Evolutionary conservation across 495 filamentous ascomycete species (phyloP).

Genomic region (Xylaria acuta): DNA sequence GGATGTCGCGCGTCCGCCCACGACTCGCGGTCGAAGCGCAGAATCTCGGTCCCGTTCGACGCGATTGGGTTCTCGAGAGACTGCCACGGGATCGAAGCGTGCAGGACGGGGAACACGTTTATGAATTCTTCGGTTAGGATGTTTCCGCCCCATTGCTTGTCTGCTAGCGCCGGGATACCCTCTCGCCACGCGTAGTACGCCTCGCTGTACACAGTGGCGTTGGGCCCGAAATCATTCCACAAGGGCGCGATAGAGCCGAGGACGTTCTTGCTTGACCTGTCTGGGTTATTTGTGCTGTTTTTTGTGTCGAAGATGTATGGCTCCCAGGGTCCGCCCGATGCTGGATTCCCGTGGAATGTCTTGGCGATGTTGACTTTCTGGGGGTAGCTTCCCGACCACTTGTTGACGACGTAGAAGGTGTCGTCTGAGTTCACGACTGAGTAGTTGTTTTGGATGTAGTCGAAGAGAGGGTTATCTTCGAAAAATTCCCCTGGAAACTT

Average conservation of each 20-base stretch:
- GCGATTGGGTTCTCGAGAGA: slow-evolving; percentile 54
- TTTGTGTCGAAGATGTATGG: slow-evolving; percentile 56
- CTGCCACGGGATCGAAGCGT: slow-evolving; percentile 50
- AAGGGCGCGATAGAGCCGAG: slow-evolving; percentile 53
- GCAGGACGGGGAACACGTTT: slow-evolving; percentile 45
- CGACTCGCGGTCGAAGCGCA: slow-evolving; percentile 46
- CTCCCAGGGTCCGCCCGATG: slow-evolving; percentile 45
- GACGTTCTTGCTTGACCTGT: slow-evolving; percentile 45
- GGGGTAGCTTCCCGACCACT: slow-evolving; percentile 54
- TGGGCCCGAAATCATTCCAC: slow-evolving; percentile 61
- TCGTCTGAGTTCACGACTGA: slow-evolving; percentile 60
- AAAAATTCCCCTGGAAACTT: slow-evolving; percentile 48
- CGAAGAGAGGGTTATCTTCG: slow-evolving; percentile 53
- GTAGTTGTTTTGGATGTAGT: slow-evolving; percentile 59
- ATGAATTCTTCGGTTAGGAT: slow-evolving; percentile 49
- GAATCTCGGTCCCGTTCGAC: slow-evolving; percentile 47
- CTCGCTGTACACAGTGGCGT: slow-evolving; percentile 53
- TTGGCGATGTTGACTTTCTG: slow-evolving; percentile 47
- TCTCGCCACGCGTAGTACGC: slow-evolving; percentile 58
- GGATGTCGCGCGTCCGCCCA: neutral
- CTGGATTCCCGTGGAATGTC: slow-evolving; percentile 54
- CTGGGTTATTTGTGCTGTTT: slow-evolving; percentile 53
- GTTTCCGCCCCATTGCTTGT: slow-evolving; percentile 63
- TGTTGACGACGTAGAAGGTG: slow-evolving; percentile 55
- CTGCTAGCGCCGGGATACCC: slow-evolving; percentile 55